Evolutionary conservation across 768 basidiomycete genomes (phyloP).

Genomic region (Russula sp.): DNA sequence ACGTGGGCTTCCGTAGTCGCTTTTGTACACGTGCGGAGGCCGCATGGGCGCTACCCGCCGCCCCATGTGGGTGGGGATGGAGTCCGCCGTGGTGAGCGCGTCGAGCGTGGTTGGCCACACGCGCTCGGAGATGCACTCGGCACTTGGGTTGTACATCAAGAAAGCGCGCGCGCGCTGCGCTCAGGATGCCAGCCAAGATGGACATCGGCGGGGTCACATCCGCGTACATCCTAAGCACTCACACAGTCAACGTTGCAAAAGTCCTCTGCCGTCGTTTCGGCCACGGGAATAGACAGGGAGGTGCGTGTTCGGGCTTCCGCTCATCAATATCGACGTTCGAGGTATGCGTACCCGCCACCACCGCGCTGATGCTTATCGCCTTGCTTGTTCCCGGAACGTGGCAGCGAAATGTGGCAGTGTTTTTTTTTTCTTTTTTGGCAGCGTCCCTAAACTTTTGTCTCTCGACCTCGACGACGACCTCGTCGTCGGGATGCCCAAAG

Average conservation of each 20-base stretch:
- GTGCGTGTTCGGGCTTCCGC: neutral
- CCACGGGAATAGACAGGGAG: slow-evolving; percentile 26
- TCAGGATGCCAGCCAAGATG: slow-evolving; percentile 32
- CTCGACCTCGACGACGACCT: slow-evolving; percentile 33
- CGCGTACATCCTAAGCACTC: slow-evolving; percentile 26
- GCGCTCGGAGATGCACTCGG: slow-evolving; percentile 29
- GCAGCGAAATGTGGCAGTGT: slow-evolving; percentile 33
- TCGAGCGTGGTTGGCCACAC: slow-evolving; percentile 31
- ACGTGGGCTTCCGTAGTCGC: slow-evolving; percentile 29
- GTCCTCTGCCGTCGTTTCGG: slow-evolving; percentile 29
- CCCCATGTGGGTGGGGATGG: slow-evolving; percentile 28
- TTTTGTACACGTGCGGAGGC: slow-evolving; percentile 30
- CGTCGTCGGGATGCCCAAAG: slow-evolving; percentile 36
- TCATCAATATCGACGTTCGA: slow-evolving; percentile 9
- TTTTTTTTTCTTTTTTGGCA: slow-evolving; percentile 20
- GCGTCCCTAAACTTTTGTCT: slow-evolving; percentile 33
- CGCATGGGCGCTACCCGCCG: slow-evolving; percentile 28
- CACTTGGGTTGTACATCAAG: slow-evolving; percentile 31
- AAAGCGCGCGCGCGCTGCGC: slow-evolving; percentile 33
- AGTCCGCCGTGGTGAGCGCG: slow-evolving; percentile 19
- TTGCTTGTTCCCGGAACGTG: slow-evolving; percentile 20
- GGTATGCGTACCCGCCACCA: neutral
- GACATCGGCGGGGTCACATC: slow-evolving; percentile 29
- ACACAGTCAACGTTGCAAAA: slow-evolving; percentile 29
- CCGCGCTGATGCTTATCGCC: neutral